Percentiles rank a stretch among this genome's conserved stretches.
phyloP scores from a whole-genome alignment of 2,329 filamentous ascomycete genomes.

The Exophiala dermatitidis region DNA sequence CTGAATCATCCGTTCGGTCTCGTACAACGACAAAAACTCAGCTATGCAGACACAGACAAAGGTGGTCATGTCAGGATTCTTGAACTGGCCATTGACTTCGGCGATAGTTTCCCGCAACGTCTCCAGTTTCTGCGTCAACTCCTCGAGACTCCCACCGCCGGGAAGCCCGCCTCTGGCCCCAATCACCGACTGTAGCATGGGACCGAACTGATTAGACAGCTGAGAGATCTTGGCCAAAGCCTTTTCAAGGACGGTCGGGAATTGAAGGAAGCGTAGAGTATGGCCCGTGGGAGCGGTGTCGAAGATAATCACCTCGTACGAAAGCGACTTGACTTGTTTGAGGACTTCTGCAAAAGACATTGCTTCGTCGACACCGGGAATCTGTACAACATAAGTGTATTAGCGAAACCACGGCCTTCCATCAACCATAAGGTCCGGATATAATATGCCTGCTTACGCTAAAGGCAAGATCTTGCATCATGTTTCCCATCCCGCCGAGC shows the following conservation, averaged over 20 bases:
- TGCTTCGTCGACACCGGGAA: conserved; percentile 96
- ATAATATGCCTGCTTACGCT: conserved; percentile 49
- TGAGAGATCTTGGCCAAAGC: conserved; percentile 95
- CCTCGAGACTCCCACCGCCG: conserved; percentile 85
- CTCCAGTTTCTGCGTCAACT: conserved; percentile 93
- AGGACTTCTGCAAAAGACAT: conserved; percentile 99
- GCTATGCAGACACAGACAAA: conserved; percentile 98
- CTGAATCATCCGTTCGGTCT: conserved; percentile 99
- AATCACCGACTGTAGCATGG: conserved; percentile 88
- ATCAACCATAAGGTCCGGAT: not conserved
- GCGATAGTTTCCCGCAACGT: conserved; percentile 83
- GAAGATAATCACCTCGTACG: conserved; percentile 98
- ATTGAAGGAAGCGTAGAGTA: conserved; percentile 96
- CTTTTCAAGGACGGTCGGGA: conserved; percentile 96
- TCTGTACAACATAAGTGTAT: conserved; percentile 47
- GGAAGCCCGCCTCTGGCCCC: conserved; percentile 70
- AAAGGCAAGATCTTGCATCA: conserved; percentile 98
- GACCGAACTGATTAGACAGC: conserved; percentile 87
- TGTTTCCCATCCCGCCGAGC: conserved; percentile 67
- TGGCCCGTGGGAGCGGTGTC: conserved; percentile 97
- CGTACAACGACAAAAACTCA: conserved; percentile 92
- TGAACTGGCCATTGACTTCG: conserved; percentile 97
- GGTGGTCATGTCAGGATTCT: conserved; percentile 88
- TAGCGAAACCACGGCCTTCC: not conserved
- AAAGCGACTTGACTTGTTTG: conserved; percentile 98